Base-by-base conservation (phyloP, 1,284 basidiomycete species). In the Trametes versicolor region DNA sequence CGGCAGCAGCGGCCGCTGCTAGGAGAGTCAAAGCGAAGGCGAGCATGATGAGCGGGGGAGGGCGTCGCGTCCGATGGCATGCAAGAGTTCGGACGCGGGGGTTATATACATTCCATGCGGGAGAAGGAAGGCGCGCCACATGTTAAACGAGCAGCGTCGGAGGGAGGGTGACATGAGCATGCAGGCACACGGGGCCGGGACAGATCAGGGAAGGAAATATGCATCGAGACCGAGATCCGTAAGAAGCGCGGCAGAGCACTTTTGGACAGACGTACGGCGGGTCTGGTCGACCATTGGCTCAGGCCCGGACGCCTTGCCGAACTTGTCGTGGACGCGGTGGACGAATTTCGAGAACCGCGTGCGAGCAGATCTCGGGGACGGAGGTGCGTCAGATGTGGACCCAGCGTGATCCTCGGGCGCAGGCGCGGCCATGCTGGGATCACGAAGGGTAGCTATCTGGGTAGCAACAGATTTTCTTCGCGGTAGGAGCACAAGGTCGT, bases 1-100 rank as follows among this genome's bases (percentile, higher is more conserved):
- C 49, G 43, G 68, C 53, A 58, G 72, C 71, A 59, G 72, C 60
- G 27, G 69, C 55, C 50, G 71, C 72, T 64, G 72, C 66, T 54
- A 66, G 67, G 60, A 73, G 67, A 27, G 70, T 63, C 61, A 75
- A 60, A 29, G 67, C 48, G 51, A 67, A 61, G 47, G 70, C 63
- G 55, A 71, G 62, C 75, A 75, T 75, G 68, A 43, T 58, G 50
- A 58, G 36, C 54, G 57, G 60, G 21, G 48, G 25, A 58, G 15
- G 48, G 41, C 60, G 63, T 55, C 60, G 56, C 43, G 62, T 62
- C 39, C 45, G 51, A 56, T 57, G 52, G 62, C 37, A 62, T 63
- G 21, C 59, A 54, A 41, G 48, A 50, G 54, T 25, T 29, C 25
- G 27, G 34, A 29, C 19, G 34, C 39, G 29, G 41, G 41, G 64